Evolutionary conservation across 176 grass and related monocot genomes (phyloP).

Genomic region (Musa troglodytarum): DNA sequence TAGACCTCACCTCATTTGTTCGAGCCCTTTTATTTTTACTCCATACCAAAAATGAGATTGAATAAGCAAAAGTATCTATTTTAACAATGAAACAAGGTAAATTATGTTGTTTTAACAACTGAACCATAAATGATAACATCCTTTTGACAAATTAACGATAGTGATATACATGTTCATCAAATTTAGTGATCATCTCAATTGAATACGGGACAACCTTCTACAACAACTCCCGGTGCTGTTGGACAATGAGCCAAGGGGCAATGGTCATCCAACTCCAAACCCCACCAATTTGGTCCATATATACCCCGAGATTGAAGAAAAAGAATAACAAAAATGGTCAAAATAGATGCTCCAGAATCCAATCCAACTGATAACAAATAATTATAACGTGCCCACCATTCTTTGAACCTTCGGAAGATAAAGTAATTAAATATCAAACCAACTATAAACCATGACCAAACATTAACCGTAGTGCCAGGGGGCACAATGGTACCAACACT

Average conservation of each 20-base stretch:
- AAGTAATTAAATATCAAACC: conserved; percentile 2
- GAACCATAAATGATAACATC: too few species aligned
- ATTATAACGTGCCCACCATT: conserved; percentile 68
- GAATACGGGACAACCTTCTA: not conserved
- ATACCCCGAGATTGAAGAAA: conserved; percentile 37
- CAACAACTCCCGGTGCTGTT: not conserved
- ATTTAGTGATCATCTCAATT: not conserved
- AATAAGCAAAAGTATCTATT: not conserved
- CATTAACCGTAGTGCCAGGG: not conserved
- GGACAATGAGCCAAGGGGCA: not conserved
- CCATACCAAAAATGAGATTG: not conserved
- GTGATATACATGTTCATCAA: too few species aligned
- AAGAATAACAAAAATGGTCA: conserved; percentile 31
- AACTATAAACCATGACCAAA: not conserved
- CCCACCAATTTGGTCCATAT: conserved; percentile 53
- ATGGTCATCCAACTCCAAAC: not conserved
- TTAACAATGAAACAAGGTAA: too few species aligned
- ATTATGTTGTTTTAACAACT: too few species aligned
- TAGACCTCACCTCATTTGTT: too few species aligned
- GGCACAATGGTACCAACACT: not conserved
- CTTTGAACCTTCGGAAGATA: conserved; percentile 19
- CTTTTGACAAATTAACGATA: too few species aligned
- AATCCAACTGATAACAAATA: conserved; percentile 53
- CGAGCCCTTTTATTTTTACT: too few species aligned
- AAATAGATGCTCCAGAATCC: conserved; percentile 45